Percentiles rank a stretch among this genome's conserved stretches.
Evolutionary conservation across 2,329 filamentous ascomycete genomes (phyloP).

Genomic region (Penicillium olsonii): DNA sequence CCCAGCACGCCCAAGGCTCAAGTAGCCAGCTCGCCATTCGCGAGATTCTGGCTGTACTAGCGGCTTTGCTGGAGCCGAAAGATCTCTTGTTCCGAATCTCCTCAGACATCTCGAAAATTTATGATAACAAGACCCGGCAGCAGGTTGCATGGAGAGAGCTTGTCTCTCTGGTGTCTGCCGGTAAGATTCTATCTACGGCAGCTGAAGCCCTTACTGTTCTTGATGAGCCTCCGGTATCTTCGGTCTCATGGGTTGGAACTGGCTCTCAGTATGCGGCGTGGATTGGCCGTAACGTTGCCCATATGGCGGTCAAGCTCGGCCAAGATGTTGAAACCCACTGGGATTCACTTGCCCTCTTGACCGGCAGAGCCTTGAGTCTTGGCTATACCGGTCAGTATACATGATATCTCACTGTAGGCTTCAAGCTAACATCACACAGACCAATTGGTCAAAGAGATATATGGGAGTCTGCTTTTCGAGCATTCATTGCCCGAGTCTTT

Average conservation of each 20-base stretch:
- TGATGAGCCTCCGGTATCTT: constrained; percentile 28
- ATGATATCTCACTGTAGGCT: not conserved
- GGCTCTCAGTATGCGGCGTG: constrained; percentile 68
- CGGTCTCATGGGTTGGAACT: constrained; percentile 62
- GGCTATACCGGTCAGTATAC: constrained; percentile 66
- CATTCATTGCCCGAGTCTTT: constrained; percentile 33
- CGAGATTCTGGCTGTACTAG: constrained; percentile 39
- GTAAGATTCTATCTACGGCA: constrained; percentile 58
- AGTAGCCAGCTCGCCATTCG: constrained; percentile 34
- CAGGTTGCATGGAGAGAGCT: constrained; percentile 65
- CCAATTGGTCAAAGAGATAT: constrained; percentile 43
- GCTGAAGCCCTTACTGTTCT: constrained; percentile 56
- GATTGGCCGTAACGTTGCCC: constrained; percentile 66
- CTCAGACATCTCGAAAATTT: constrained; percentile 44
- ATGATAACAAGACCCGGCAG: constrained; percentile 46
- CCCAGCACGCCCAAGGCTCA: constrained; percentile 36
- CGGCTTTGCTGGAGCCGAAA: constrained; percentile 46
- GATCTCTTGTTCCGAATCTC: constrained; percentile 48
- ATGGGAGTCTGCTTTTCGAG: constrained; percentile 36
- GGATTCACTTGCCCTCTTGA: constrained; percentile 46
- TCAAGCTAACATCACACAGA: constrained; percentile 33
- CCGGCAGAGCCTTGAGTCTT: constrained; percentile 64
- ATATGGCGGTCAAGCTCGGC: constrained; percentile 47
- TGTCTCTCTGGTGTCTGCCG: constrained; percentile 59
- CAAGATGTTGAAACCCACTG: constrained; percentile 30